Percentiles rank a stretch among this genome's conserved stretches.
Conservation (phyloP, 208 protist species). For the Trypanosoma rangeli region DNA sequence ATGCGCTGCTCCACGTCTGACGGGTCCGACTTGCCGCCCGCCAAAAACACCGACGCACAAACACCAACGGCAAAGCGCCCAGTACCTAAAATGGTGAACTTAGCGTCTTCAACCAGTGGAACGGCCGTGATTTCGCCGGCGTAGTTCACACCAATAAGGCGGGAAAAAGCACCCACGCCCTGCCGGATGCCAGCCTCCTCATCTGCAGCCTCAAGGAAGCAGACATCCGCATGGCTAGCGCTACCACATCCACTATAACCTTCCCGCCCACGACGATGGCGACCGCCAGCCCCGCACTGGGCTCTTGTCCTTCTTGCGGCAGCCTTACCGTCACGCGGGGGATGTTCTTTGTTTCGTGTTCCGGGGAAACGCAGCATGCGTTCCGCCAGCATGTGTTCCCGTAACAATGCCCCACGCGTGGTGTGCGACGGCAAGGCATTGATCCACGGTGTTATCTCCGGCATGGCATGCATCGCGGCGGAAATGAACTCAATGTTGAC, state of each 20-base stretch:
- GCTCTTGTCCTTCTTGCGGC: slow-evolving; percentile 2
- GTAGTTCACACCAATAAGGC: slow-evolving; percentile 62
- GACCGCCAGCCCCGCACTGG: neutral
- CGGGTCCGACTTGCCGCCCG: slow-evolving; percentile 33
- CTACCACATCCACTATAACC: neutral
- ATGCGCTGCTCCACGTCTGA: slow-evolving; percentile 66
- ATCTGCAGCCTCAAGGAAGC: neutral
- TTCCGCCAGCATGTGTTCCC: slow-evolving; percentile 14
- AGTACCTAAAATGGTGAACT: slow-evolving; percentile 51
- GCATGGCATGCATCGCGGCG: slow-evolving; percentile 48
- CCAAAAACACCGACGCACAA: slow-evolving; percentile 51
- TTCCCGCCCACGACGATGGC: neutral
- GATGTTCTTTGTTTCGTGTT: neutral
- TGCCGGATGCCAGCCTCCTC: slow-evolving; percentile 8
- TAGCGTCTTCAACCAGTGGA: slow-evolving; percentile 54
- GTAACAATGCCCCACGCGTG: neutral
- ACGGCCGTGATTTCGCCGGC: slow-evolving; percentile 61
- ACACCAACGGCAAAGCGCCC: slow-evolving; percentile 67
- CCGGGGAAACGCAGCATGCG: slow-evolving; percentile 7
- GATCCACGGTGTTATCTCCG: neutral
- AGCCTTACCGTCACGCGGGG: neutral
- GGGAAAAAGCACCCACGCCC: slow-evolving; percentile 53
- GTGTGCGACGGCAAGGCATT: neutral
- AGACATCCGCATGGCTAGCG: neutral
- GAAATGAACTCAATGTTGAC: slow-evolving; percentile 86